Conservation (phyloP, 2,329 filamentous ascomycete genomes). For the Ophidiomyces ophidiicola region DNA sequence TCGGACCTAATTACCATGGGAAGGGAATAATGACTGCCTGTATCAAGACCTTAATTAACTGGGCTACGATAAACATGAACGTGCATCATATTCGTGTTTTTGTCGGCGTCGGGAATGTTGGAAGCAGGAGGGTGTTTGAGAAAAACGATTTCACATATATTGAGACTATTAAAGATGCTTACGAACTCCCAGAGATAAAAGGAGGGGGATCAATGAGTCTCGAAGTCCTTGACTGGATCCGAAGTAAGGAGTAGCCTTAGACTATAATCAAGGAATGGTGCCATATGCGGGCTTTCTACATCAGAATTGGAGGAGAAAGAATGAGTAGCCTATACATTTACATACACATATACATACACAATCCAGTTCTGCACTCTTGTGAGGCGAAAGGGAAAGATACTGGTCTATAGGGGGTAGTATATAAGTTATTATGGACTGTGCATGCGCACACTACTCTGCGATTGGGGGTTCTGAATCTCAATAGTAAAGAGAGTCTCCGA, state of each 20-base stretch:
- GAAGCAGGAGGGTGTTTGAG: slow-evolving; percentile 11
- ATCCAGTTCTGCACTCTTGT: no score
- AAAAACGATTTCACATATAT: slow-evolving; percentile 10
- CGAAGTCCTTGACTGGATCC: slow-evolving; percentile 7
- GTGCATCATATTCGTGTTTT: slow-evolving; percentile 6
- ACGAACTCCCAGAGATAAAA: slow-evolving; percentile 5
- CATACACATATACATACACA: no score
- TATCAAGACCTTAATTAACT: slow-evolving; percentile 6
- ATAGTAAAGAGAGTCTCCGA: no score
- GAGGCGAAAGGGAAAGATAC: no score
- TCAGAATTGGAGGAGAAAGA: no score
- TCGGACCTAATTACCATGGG: slow-evolving; percentile 9
- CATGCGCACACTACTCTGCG: no score
- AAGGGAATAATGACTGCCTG: slow-evolving; percentile 12
- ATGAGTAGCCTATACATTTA: no score
- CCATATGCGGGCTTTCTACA: no score
- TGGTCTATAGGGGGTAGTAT: no score
- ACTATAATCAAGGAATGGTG: no score
- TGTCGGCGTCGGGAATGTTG: slow-evolving; percentile 9
- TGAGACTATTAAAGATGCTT: not conserved
- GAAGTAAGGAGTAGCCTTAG: not conserved
- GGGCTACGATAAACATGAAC: slow-evolving; percentile 11
- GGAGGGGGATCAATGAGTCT: slow-evolving; percentile 7
- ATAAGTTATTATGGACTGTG: no score
- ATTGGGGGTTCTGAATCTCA: no score